Evolutionary conservation across 768 basidiomycete genomes (phyloP).

Genomic region (Pleurotus giganteus): DNA sequence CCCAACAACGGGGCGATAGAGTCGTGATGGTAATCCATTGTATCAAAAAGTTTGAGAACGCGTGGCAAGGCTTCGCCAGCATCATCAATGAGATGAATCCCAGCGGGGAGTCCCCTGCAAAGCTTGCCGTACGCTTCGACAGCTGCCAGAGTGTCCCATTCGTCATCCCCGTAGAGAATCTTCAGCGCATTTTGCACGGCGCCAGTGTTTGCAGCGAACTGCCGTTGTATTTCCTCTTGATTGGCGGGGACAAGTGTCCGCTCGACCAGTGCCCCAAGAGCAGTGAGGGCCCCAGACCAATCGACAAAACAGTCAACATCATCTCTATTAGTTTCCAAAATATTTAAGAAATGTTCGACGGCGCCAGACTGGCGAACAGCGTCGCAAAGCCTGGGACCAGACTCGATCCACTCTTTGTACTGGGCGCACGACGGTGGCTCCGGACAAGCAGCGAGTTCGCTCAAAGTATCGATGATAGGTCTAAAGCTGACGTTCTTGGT

Average conservation of each 20-base stretch:
- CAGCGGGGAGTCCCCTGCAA: slow-evolving; percentile 12
- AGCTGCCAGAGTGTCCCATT: slow-evolving; percentile 3
- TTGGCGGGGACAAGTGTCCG: not conserved
- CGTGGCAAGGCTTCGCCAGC: slow-evolving; percentile 4
- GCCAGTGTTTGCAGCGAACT: not conserved
- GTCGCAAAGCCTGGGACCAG: not conserved
- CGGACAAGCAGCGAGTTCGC: not conserved
- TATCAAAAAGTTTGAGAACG: slow-evolving; percentile 15
- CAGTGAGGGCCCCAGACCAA: not conserved
- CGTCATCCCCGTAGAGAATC: slow-evolving; percentile 2
- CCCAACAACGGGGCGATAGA: slow-evolving; percentile 13
- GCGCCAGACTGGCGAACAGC: not conserved
- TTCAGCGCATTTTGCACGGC: not conserved
- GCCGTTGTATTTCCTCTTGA: not conserved
- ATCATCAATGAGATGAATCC: slow-evolving; percentile 9
- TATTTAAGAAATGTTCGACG: not conserved
- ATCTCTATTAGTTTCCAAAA: not conserved
- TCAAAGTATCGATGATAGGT: not conserved
- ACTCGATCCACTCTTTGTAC: not conserved
- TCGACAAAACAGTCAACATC: not conserved
- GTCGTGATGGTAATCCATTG: slow-evolving; percentile 8
- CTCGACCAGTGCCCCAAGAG: not conserved
- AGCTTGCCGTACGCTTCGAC: slow-evolving; percentile 6
- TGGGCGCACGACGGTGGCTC: slow-evolving; percentile 3
- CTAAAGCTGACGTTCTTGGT: not conserved